Conservation (phyloP, 176 grass and related monocot species). For the Bothriochloa decipiens region DNA sequence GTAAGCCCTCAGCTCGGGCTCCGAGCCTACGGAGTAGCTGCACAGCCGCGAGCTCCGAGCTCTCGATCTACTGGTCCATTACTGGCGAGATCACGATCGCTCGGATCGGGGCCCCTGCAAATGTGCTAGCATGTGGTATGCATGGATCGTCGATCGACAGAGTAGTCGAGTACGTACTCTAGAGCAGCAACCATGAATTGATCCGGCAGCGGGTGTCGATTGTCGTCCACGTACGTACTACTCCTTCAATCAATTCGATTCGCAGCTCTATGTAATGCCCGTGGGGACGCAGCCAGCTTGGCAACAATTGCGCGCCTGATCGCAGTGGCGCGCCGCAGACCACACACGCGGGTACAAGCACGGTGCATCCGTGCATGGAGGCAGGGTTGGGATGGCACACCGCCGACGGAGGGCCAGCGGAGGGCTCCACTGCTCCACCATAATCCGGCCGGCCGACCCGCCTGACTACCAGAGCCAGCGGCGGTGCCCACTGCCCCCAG, state of each 20-base stretch:
- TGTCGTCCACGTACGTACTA: too few species aligned
- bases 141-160: background rate
- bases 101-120: background rate
- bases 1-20: background rate
- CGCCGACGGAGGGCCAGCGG: background rate
- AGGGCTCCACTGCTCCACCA: background rate
- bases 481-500: too few species aligned
- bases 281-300: background rate
- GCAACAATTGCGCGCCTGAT: background rate
- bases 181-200: background rate
- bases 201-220: too few species aligned
- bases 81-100: background rate
- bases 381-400: background rate
- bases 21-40: too few species aligned
- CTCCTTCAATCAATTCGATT: too few species aligned
- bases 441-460: background rate
- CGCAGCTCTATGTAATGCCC: background rate
- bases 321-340: background rate
- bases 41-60: too few species aligned
- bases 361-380: background rate
- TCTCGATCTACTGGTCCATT: background rate
- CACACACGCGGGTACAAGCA: background rate
- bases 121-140: constrained; percentile 1
- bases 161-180: background rate
- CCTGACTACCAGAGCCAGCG: too few species aligned